Evolutionary conservation across 352 stramenopile genomes (phyloP).

Genomic region (Aphanomyces stellatus): DNA sequence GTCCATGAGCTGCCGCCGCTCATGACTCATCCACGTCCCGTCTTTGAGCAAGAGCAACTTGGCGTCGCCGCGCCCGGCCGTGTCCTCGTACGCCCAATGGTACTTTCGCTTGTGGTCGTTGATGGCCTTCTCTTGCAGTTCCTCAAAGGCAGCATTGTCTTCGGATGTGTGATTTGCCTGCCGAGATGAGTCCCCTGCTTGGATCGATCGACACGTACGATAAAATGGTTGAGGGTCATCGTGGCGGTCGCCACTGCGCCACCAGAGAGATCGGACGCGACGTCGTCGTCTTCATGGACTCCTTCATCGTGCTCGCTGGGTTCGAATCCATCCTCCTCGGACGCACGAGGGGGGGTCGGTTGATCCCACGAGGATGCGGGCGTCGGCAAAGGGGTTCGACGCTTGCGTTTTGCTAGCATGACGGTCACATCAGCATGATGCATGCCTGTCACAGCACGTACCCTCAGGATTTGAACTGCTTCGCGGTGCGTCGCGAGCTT

Average conservation of each 20-base stretch:
- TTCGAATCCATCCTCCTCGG: not conserved
- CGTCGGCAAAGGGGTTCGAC: not conserved
- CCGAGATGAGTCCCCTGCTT: not conserved
- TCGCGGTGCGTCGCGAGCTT: not conserved
- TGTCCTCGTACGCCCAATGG: constrained; percentile 68
- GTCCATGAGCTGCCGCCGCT: constrained; percentile 51
- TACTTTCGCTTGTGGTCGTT: constrained; percentile 57
- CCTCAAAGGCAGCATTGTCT: constrained; percentile 72
- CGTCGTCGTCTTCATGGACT: not conserved
- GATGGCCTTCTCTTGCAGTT: constrained; percentile 61
- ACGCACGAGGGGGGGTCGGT: constrained; percentile 28
- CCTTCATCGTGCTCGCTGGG: not conserved
- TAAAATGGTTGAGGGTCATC: constrained; percentile 66
- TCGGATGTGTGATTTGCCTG: constrained; percentile 76
- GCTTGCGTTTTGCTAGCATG: constrained; percentile 20
- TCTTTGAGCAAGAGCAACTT: constrained; percentile 62
- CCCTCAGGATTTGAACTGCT: constrained; percentile 9
- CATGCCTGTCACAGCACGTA: not conserved
- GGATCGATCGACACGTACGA: constrained; percentile 27
- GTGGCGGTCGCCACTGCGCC: not conserved
- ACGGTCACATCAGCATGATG: not conserved
- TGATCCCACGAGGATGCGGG: constrained; percentile 47
- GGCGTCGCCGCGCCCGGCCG: constrained; percentile 40
- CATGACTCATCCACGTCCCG: constrained; percentile 62
- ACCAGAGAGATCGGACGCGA: not conserved